Percentiles rank a stretch among this genome's conserved stretches.
These are phyloP conservation scores for Arxiozyma heterogenica DNA, from an alignment of 1,139 yeast genomes.

Conservation along the genomic window DNA sequence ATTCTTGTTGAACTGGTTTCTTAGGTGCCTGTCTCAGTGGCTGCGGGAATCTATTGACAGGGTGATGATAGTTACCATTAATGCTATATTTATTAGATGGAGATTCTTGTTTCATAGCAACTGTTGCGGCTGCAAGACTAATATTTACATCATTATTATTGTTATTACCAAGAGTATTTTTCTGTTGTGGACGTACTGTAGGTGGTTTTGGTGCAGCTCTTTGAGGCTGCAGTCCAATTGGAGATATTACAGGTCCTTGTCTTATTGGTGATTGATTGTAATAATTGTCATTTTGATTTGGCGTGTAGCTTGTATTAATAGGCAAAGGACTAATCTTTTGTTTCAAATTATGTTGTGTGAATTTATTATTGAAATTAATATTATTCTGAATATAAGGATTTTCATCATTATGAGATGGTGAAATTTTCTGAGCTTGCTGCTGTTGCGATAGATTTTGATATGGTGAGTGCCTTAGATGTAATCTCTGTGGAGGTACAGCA, in stretches of 20 bases:
- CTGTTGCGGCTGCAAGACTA: slow-evolving; percentile 22
- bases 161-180: slow-evolving; percentile 10
- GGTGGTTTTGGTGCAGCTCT: slow-evolving; percentile 18
- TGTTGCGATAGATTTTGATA: slow-evolving; percentile 7
- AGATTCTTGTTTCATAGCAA: slow-evolving; percentile 14
- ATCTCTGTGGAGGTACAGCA: slow-evolving; percentile 7
- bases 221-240: slow-evolving; percentile 8
- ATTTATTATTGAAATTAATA: slow-evolving; percentile 7
- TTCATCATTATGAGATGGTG: slow-evolving; percentile 2
- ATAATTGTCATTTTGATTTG: slow-evolving; percentile 21
- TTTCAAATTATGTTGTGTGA: slow-evolving; percentile 7
- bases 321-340: slow-evolving; percentile 5
- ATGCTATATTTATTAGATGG: background rate
- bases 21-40: slow-evolving; percentile 31
- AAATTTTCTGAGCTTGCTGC: slow-evolving; percentile 2
- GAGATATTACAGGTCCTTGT: slow-evolving; percentile 7
- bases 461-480: slow-evolving; percentile 7
- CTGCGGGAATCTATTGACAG: slow-evolving; percentile 16
- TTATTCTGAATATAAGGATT: slow-evolving; percentile 9
- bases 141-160: slow-evolving; percentile 3
- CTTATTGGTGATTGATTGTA: slow-evolving; percentile 8
- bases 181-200: slow-evolving; percentile 12
- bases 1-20: slow-evolving; percentile 14
- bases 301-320: slow-evolving; percentile 16
- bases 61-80: slow-evolving; percentile 3